Conservation (phyloP, 2,329 filamentous ascomycete species). For the Didymella exigua region DNA sequence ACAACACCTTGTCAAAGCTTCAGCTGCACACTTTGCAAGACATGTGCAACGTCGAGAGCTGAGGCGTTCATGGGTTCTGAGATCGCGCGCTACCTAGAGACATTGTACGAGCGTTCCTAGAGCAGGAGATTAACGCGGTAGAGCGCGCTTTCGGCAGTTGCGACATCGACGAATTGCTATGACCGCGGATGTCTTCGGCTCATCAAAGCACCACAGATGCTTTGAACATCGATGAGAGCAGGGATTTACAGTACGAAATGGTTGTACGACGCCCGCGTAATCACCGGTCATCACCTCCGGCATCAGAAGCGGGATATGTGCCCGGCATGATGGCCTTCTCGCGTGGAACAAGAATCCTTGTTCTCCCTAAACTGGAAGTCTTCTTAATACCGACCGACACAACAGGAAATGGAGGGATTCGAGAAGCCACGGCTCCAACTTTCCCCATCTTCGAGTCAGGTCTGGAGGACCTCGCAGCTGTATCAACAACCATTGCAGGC, state of each 20-base stretch:
- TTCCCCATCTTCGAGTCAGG: not conserved
- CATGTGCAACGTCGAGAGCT: not conserved
- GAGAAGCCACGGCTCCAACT: not conserved
- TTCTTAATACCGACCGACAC: not conserved
- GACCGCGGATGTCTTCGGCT: not conserved
- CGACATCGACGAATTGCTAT: not conserved
- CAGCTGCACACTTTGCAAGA: not conserved
- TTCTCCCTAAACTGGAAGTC: not conserved
- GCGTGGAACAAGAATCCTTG: not conserved
- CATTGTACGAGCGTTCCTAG: not conserved
- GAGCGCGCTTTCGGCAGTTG: not conserved
- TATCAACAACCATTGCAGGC: not conserved
- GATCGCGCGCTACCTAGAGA: not conserved
- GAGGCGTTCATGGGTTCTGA: not conserved
- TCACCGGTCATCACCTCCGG: not conserved
- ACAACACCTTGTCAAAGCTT: not conserved
- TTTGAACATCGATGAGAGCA: not conserved
- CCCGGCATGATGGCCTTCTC: not conserved
- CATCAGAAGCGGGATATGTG: not conserved
- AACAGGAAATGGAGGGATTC: not conserved
- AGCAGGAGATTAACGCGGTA: not conserved
- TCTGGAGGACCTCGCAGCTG: not conserved
- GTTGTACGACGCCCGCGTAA: not conserved
- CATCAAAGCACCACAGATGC: not conserved
- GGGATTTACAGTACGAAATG: not conserved